Conservation (phyloP, 1,284 basidiomycete species). For the Tranzscheliella williamsii region DNA sequence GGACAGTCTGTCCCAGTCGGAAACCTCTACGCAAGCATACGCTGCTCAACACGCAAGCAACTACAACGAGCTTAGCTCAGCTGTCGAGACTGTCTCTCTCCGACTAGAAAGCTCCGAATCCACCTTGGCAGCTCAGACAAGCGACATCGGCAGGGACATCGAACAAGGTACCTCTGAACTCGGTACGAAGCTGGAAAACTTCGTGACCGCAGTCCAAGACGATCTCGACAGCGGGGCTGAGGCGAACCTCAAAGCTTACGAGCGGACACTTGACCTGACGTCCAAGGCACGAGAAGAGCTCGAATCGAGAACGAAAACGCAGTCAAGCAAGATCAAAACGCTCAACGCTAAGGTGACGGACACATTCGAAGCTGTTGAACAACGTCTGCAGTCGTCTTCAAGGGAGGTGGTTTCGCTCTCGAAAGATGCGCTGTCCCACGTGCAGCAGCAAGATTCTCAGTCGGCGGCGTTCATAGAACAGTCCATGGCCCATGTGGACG, state of each 20-base stretch:
- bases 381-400: constrained; percentile 2
- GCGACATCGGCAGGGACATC: constrained; percentile 9
- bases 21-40: constrained; percentile 7
- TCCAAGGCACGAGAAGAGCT: constrained; percentile 7
- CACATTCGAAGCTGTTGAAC: constrained; percentile 9
- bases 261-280: constrained; percentile 6
- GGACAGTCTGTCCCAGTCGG: constrained; percentile 57
- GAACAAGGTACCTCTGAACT: constrained; percentile 18
- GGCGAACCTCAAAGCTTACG: constrained; percentile 2
- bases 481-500: constrained; percentile 2
- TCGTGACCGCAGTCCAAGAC: constrained; percentile 28
- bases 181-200: constrained; percentile 23
- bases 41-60: constrained; percentile 2
- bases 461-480: not conserved
- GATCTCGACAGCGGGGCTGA: constrained; percentile 6
- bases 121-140: constrained; percentile 4
- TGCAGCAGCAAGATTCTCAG: not conserved
- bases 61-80: constrained; percentile 6
- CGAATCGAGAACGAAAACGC: constrained; percentile 18
- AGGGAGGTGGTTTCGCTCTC: constrained; percentile 1
- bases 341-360: constrained; percentile 25
- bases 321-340: constrained; percentile 26
- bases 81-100: constrained; percentile 3
- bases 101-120: constrained; percentile 7
- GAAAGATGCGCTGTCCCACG: not conserved